Conservation (phyloP, 2,329 filamentous ascomycete species). For the Aspergillus arachidicola region DNA sequence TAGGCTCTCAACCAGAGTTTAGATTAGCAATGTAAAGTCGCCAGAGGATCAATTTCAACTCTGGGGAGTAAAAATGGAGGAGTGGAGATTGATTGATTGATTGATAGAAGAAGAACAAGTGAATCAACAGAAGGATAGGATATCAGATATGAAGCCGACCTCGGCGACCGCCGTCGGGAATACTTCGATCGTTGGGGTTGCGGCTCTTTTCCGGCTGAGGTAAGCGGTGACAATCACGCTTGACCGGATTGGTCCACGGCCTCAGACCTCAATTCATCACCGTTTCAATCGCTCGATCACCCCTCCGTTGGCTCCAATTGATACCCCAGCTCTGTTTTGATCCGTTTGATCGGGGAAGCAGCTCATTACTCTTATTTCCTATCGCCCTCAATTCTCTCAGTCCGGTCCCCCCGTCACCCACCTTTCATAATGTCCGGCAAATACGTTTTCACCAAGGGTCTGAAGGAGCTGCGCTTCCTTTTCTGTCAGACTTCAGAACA, state of each 20-base stretch:
- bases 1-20: neutral
- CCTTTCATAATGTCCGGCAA: conserved; percentile 74
- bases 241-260: conserved; percentile 26
- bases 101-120: conserved; percentile 10
- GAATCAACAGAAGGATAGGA: neutral
- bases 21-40: neutral
- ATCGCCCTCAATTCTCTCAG: neutral
- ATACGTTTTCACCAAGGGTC: conserved; percentile 83
- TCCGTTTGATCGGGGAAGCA: conserved; percentile 4
- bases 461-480: conserved; percentile 96
- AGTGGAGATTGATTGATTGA: conserved; percentile 23
- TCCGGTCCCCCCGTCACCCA: conserved; percentile 13
- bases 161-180: conserved; percentile 15
- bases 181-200: conserved; percentile 11
- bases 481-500: conserved; percentile 94
- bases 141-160: conserved; percentile 18
- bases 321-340: conserved; percentile 14
- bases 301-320: conserved; percentile 14
- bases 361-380: neutral
- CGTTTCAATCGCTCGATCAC: neutral
- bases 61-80: conserved; percentile 2
- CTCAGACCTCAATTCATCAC: conserved; percentile 14
- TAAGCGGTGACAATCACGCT: conserved; percentile 31
- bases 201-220: conserved; percentile 30
- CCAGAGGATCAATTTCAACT: neutral